Base-by-base conservation (phyloP, 257 asterid genomes). In the Capsicum baccatum region DNA sequence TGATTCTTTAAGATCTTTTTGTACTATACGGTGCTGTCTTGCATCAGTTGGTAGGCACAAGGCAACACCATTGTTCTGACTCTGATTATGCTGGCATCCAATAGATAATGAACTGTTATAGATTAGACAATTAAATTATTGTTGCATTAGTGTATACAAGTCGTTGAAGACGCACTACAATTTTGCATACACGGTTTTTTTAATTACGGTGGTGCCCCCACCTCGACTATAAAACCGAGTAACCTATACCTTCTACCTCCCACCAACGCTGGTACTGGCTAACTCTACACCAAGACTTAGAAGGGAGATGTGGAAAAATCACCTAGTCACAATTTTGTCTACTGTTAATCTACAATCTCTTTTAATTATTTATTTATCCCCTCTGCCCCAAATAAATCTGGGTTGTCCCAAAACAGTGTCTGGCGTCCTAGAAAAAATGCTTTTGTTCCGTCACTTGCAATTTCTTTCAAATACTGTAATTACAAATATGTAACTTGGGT, bases 131-230 rank as follows among this genome's bases (percentile, higher is more conserved):
- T 66, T 33, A 67, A 13, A 67, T 67, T 14, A 14, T 66, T 67
- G 19, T 14, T 35, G 74, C 74, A 14, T 67, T 67, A 67, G 74
- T 35, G 74, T 67, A 16, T 67, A 67, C 74, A 14, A 66, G 50
- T 67, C 12, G 11, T 35, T 37, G 74, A 67, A 14, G 21, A 37
- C 50, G 2, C 37, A 13, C 12, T 26, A 26, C 5, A 12, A 67
- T 67, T 67, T 67, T 35, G 21, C 13, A 11, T 67, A 33, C 44
- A 62, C 11, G 6, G 6, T 1, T 58, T 57, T 58, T 15, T 17
- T 4, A 42, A 42, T 42, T 3, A 42, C 6, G 47, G 47, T 42
- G 47, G 47, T 42, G 47, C 6, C 47, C 47, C 13, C 37, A 62
- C 68, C 68, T 9, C 2, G 68, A 19, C 68, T 62, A 62, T 62